Evolutionary conservation across 2,329 filamentous ascomycete genomes (phyloP).

Genomic region (Talaromyces sp.): DNA sequence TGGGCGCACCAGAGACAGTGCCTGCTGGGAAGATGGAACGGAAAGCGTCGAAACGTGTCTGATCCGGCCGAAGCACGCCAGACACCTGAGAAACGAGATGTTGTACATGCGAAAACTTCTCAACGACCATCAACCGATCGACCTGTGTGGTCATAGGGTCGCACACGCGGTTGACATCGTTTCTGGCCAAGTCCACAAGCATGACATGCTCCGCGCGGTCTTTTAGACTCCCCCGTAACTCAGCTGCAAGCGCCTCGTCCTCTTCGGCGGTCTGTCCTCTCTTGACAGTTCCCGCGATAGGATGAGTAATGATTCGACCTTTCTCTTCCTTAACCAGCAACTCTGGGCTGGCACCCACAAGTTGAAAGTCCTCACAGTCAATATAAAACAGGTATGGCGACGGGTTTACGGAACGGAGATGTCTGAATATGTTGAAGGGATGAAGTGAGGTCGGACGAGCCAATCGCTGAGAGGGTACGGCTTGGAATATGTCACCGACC

Average conservation of each 20-base stretch:
- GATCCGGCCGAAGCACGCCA: constrained; percentile 75
- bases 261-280: constrained; percentile 77
- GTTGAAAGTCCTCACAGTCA: constrained; percentile 86
- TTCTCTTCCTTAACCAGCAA: constrained; percentile 86
- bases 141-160: constrained; percentile 86
- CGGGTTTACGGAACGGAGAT: constrained; percentile 94
- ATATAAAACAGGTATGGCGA: constrained; percentile 97
- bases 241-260: constrained; percentile 73
- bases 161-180: constrained; percentile 94
- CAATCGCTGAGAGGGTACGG: constrained; percentile 91
- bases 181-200: constrained; percentile 92
- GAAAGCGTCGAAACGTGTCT: constrained; percentile 93
- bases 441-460: constrained; percentile 85
- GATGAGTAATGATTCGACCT: constrained; percentile 88
- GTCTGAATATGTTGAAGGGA: constrained; percentile 96
- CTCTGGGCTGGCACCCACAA: constrained; percentile 92
- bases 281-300: constrained; percentile 93
- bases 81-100: constrained; percentile 96
- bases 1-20: constrained; percentile 91
- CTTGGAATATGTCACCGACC: constrained; percentile 93
- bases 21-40: constrained; percentile 95
- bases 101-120: constrained; percentile 95
- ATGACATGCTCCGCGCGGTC: constrained; percentile 95
- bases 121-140: constrained; percentile 89
- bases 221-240: constrained; percentile 76